phyloP scores from a whole-genome alignment of 179 eudicot genomes.

The Amaranthus tricolor region DNA sequence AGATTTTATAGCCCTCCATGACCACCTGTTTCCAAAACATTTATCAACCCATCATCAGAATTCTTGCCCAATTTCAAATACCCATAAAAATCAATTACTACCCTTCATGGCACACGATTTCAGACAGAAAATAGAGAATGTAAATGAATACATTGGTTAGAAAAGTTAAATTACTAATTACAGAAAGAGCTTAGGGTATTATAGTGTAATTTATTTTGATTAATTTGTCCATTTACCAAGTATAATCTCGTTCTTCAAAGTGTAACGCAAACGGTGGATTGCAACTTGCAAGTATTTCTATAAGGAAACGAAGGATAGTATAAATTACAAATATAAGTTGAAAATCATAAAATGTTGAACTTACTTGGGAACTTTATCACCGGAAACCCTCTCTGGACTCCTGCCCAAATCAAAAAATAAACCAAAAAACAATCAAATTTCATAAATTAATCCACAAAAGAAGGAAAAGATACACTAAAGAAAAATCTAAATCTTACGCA shows the following conservation, averaged over 20 bases:
- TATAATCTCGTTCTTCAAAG: too few species aligned
- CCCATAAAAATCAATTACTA: not conserved
- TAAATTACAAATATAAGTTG: not conserved
- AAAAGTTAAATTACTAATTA: too few species aligned
- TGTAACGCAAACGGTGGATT: too few species aligned
- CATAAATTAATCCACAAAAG: not conserved
- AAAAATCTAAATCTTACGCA: slow-evolving; percentile 35
- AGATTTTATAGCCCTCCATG: slow-evolving; percentile 69
- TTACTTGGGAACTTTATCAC: slow-evolving; percentile 65
- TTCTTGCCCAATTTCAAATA: not conserved
- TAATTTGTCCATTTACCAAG: too few species aligned
- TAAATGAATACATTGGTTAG: too few species aligned
- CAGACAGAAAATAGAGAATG: too few species aligned
- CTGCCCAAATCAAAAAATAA: slow-evolving; percentile 36
- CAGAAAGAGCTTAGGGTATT: too few species aligned
- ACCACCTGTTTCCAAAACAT: slow-evolving; percentile 57
- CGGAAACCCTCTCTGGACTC: slow-evolving; percentile 45
- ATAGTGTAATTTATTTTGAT: too few species aligned
- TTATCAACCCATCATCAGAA: slow-evolving; percentile 27
- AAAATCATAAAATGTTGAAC: slow-evolving; percentile 22
- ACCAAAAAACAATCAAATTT: slow-evolving; percentile 4
- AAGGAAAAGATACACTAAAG: not conserved
- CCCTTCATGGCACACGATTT: too few species aligned
- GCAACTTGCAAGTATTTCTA: too few species aligned
- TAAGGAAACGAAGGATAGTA: too few species aligned